These are phyloP conservation scores for Candida wancherniae DNA, from an alignment of 805 yeast genomes.

Conservation along the genomic window DNA sequence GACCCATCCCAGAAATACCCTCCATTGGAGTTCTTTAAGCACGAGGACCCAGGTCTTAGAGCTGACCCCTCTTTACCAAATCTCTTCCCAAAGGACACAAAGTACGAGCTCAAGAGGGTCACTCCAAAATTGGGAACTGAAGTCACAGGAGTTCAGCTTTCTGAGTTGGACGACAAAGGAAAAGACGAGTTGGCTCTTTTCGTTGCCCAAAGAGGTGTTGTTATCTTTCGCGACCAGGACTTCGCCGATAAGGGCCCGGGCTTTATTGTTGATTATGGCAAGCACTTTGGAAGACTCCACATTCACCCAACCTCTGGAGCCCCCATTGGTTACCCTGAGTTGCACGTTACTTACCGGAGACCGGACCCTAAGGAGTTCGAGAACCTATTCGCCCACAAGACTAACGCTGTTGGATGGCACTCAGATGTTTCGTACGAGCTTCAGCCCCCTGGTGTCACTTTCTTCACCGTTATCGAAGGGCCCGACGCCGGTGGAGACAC, in stretches of 20 bases:
- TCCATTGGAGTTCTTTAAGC: slow-evolving; percentile 52
- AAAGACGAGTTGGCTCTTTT: slow-evolving; percentile 66
- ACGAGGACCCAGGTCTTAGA: slow-evolving; percentile 55
- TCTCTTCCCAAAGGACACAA: slow-evolving; percentile 39
- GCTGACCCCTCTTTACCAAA: slow-evolving; percentile 55
- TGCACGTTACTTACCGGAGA: slow-evolving; percentile 18
- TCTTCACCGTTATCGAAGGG: slow-evolving; percentile 57
- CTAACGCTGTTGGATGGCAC: slow-evolving; percentile 53
- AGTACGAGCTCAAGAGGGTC: slow-evolving; percentile 33
- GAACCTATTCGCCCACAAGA: slow-evolving; percentile 20
- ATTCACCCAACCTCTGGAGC: slow-evolving; percentile 74
- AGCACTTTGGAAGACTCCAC: slow-evolving; percentile 65
- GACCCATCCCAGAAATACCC: slow-evolving; percentile 52
- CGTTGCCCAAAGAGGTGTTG: slow-evolving; percentile 68
- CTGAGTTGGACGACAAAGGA: slow-evolving; percentile 47
- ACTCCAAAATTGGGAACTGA: slow-evolving; percentile 73
- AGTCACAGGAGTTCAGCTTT: slow-evolving; percentile 55
- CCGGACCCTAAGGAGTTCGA: slow-evolving; percentile 17
- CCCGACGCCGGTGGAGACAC: slow-evolving; percentile 72
- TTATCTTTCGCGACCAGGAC: slow-evolving; percentile 63
- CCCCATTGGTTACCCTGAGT: slow-evolving; percentile 37
- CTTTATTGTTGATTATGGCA: slow-evolving; percentile 50
- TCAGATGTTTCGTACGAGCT: slow-evolving; percentile 70
- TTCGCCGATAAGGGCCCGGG: slow-evolving; percentile 44
- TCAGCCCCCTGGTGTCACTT: slow-evolving; percentile 69